phyloP scores from a whole-genome alignment of 768 basidiomycete genomes.

The Hygrophorus russula region DNA sequence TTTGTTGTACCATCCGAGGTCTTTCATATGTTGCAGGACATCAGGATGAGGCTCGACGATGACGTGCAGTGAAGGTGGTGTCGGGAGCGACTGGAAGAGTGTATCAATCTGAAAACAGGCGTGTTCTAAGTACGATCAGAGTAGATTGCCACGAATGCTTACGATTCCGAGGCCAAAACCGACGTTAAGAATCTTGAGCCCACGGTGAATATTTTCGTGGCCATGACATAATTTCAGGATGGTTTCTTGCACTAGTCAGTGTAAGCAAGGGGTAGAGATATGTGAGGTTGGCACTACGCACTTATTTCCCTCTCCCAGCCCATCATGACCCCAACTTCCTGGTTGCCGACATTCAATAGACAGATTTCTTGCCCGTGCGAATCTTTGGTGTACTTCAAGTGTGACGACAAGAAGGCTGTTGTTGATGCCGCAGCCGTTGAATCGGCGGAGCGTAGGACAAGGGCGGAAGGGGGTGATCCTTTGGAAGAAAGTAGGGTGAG shows the following conservation, averaged over 20 bases:
- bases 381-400: constrained; percentile 59
- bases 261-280: neutral
- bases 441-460: constrained; percentile 41
- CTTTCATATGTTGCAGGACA: constrained; percentile 74
- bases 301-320: constrained; percentile 87
- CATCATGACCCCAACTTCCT: constrained; percentile 99
- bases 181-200: constrained; percentile 71
- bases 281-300: neutral
- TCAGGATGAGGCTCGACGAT: constrained; percentile 94
- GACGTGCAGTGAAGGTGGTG: constrained; percentile 59
- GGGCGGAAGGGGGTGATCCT: constrained; percentile 21
- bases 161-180: constrained; percentile 95
- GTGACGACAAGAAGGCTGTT: constrained; percentile 59
- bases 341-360: constrained; percentile 47
- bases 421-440: constrained; percentile 49
- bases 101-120: constrained; percentile 64
- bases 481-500: constrained; percentile 49
- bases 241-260: constrained; percentile 49
- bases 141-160: constrained; percentile 16
- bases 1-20: constrained; percentile 68
- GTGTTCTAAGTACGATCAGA: constrained; percentile 1
- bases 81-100: constrained; percentile 57
- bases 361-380: constrained; percentile 76
- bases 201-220: constrained; percentile 31
- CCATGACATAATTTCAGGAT: constrained; percentile 49